phyloP scores from a whole-genome alignment of 805 yeast species.

The Cyberlindnera subsufficiens region DNA sequence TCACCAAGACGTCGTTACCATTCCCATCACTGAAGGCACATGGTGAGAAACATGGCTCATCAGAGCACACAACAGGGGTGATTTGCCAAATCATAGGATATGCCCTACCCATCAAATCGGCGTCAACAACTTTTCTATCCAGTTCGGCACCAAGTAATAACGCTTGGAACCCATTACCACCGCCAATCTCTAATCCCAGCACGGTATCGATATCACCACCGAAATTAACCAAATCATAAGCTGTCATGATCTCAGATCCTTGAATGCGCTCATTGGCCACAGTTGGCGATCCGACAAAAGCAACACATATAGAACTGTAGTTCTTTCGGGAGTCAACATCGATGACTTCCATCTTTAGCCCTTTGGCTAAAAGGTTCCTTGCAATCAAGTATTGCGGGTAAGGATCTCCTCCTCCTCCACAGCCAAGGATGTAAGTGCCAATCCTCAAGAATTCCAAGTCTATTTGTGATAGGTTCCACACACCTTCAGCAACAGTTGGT shows the following conservation, averaged over 20 bases:
- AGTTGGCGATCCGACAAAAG: constrained; percentile 42
- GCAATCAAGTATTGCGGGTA: constrained; percentile 34
- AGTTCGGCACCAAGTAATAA: constrained; percentile 25
- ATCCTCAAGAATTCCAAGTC: constrained; percentile 37
- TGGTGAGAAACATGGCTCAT: constrained; percentile 20
- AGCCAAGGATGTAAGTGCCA: constrained; percentile 43
- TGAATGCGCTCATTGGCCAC: constrained; percentile 38
- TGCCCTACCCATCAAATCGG: constrained; percentile 44
- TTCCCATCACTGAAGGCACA: constrained; percentile 36
- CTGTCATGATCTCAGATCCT: constrained; percentile 33
- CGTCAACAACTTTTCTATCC: constrained; percentile 28
- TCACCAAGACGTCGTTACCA: constrained; percentile 32
- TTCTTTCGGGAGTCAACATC: constrained; percentile 17
- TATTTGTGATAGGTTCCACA: constrained; percentile 29
- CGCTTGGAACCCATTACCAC: constrained; percentile 35
- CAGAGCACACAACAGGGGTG: constrained; percentile 27
- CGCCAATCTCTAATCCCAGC: constrained; percentile 37
- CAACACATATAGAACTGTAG: constrained; percentile 23
- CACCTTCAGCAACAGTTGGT: constrained; percentile 27
- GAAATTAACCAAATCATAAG: constrained; percentile 23
- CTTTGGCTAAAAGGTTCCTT: constrained; percentile 29
- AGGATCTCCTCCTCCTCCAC: constrained; percentile 51
- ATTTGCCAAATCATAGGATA: constrained; percentile 41
- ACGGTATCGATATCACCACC: constrained; percentile 26
- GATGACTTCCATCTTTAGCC: constrained; percentile 31